Base-by-base conservation (phyloP, 768 basidiomycete species). In the button mushroom (Agaricus bisporus) region DNA sequence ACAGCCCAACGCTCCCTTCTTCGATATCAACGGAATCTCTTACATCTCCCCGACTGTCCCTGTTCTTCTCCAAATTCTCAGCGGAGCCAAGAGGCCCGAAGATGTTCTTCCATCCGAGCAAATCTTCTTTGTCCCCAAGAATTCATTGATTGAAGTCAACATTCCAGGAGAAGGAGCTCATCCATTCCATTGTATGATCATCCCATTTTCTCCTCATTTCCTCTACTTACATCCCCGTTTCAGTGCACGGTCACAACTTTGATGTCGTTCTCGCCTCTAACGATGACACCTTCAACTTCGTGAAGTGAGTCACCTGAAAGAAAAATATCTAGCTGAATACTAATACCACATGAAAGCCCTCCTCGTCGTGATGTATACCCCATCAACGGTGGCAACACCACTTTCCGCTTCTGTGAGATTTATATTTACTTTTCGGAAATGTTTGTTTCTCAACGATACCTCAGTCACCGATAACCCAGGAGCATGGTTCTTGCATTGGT, bases 401-500 rank as follows among this genome's bases (percentile, higher is more conserved):
- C 57, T 22, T 58, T 60, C 47, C 59, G 56, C 1, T 60, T 56
- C 51, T 61, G 68, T 35, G 35, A 48, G 47, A 32, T n/a, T 17
- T 8, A 12, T 26, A 5, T 50, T n/a, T 8, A 2, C 10, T 45
- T 45, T 7, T 28, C 32, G 10, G 32, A 46, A 26, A 14, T 12
- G 8, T 28, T 14, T 28, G 9, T 1, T n/a, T 28, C n/a, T 32
- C 32, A 32, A 7, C 32, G 11, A 11, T 18, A 20, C n/a, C 35
- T 8, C 26, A 70, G 64, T 68, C 25, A 82, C 82, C 6, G 80
- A 86, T 61, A 85, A 84, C 64, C 68, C 83, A 0, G 83, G 83
- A 5, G 73, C 76, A 11, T 81, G 79, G 75, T 68, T 72, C 62
- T 60, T 72, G 35, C 72, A 71, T 38, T 68, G 68, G 68, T 70